Evolutionary conservation across 768 basidiomycete species (phyloP).

Genomic region (Butyriboletus loyo): DNA sequence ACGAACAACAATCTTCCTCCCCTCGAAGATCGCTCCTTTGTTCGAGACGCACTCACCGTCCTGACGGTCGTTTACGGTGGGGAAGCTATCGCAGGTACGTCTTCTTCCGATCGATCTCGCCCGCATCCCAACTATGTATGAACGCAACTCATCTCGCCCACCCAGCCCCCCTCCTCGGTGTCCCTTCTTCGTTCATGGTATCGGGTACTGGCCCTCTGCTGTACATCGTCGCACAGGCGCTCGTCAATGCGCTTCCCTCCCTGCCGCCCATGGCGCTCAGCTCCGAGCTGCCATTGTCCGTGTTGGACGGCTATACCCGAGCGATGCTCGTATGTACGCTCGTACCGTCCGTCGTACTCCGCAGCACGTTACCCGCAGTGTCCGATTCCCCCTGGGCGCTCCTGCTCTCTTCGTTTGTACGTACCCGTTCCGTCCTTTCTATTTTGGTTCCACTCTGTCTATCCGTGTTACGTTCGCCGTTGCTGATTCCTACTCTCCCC

Average conservation of each 20-base stretch:
- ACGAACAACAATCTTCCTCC: conserved; percentile 32
- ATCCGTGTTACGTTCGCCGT: not conserved
- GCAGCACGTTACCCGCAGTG: conserved; percentile 48
- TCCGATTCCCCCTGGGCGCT: conserved; percentile 75
- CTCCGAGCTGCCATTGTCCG: conserved; percentile 67
- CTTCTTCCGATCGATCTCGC: not conserved
- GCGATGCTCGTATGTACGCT: conserved; percentile 75
- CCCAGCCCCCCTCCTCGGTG: conserved; percentile 59
- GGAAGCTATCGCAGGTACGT: conserved; percentile 65
- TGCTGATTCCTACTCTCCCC: not conserved
- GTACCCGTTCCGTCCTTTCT: conserved; percentile 19
- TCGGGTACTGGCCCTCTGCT: conserved; percentile 64
- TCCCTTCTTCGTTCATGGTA: conserved; percentile 78
- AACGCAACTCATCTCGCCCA: not conserved
- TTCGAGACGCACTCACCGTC: conserved; percentile 53
- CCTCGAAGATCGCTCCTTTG: conserved; percentile 53
- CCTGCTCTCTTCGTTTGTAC: conserved; percentile 66
- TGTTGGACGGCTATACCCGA: conserved; percentile 78
- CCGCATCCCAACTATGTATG: not conserved
- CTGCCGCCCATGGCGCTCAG: conserved; percentile 44
- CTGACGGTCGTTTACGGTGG: conserved; percentile 75
- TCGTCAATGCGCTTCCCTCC: conserved; percentile 58
- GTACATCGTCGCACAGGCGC: conserved; percentile 57
- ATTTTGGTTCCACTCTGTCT: not conserved
- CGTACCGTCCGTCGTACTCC: conserved; percentile 64